Conservation (phyloP, 2,329 filamentous ascomycete species). For the Aspergillus versicolor region DNA sequence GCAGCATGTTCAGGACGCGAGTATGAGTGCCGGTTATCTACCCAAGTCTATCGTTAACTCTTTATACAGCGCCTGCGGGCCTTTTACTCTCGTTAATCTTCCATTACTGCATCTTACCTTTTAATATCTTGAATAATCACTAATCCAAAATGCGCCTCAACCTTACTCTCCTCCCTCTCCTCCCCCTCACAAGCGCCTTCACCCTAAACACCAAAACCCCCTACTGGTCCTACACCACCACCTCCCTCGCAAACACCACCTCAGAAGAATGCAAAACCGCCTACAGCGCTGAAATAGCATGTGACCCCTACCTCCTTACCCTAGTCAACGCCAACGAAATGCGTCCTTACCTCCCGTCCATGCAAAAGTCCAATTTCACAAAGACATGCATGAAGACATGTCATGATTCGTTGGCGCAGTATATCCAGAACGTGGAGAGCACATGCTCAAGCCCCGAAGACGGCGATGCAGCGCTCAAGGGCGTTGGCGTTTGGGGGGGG, state of each 20-base stretch:
- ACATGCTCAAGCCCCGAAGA: conserved; percentile 3
- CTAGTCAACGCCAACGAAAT: conserved; percentile 4
- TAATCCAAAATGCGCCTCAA: no score
- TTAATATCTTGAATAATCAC: no score
- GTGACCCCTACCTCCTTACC: conserved; percentile 7
- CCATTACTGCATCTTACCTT: no score
- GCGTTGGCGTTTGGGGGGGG: neutral
- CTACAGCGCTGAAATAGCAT: conserved; percentile 14
- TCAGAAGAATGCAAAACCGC: conserved; percentile 14
- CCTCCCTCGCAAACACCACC: conserved; percentile 9
- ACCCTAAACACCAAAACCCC: neutral
- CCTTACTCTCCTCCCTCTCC: no score
- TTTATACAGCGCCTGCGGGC: no score
- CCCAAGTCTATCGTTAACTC: no score
- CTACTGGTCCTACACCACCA: conserved; percentile 12
- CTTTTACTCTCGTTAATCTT: no score
- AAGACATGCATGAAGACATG: conserved; percentile 11
- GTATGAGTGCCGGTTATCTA: neutral
- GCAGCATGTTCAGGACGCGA: neutral
- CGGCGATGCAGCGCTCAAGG: conserved; percentile 5
- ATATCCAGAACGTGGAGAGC: conserved; percentile 8
- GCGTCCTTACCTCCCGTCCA: neutral
- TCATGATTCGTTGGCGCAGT: conserved; percentile 5
- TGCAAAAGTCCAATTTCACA: conserved; percentile 5
- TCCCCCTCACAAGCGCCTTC: no score